Base-by-base conservation (phyloP, 176 grass and related monocot genomes). In the Eleusine indica region DNA sequence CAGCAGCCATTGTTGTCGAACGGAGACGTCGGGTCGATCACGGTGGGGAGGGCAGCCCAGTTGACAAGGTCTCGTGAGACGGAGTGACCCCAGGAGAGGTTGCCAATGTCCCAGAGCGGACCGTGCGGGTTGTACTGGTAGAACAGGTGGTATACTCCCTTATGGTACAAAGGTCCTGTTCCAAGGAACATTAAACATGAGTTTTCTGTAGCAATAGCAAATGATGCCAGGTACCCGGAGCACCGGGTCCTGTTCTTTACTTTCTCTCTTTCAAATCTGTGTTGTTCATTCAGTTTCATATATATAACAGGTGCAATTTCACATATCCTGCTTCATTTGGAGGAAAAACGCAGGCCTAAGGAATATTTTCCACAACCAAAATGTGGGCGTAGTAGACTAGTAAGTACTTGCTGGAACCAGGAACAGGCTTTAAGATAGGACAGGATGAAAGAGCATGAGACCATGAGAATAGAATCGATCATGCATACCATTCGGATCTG, bases 401-500 rank as follows among this genome's bases (percentile, higher is more conserved):
- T 17, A 12, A 53, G 15, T 17, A 12, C 10, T 46, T 46, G 44
- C 5, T 41, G 44, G 8, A 46, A 6, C 44, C 44, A 9, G 8
- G 17, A 53, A 53, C 51, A 53, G 5, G 51, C 3, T 17, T 0
- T 12, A 53, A 17, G 11, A 17, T 15, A 12, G 17, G 16, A 5
- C 5, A 10, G 3, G 18, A 4, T 74, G 3, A 28, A 60, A 68
- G 4, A 74, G 1, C 19, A 25, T 16, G 62, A 13, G 4, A 9
- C 6, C 49, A 57, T 5, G 51, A 17, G 17, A 18, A 18, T 17
- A 49, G 73, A 41, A 25, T 19, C 48, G 47, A 14, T 48, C 25
- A 41, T 41, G 5, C 87, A 48, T 88, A 97, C 91, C 91, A 78
- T 97, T 92, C 40, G 94, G 94, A 86, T 97, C 91, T 97, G 72